Conservation (phyloP, 2,329 filamentous ascomycete genomes). For the Colletotrichum graminicola region DNA sequence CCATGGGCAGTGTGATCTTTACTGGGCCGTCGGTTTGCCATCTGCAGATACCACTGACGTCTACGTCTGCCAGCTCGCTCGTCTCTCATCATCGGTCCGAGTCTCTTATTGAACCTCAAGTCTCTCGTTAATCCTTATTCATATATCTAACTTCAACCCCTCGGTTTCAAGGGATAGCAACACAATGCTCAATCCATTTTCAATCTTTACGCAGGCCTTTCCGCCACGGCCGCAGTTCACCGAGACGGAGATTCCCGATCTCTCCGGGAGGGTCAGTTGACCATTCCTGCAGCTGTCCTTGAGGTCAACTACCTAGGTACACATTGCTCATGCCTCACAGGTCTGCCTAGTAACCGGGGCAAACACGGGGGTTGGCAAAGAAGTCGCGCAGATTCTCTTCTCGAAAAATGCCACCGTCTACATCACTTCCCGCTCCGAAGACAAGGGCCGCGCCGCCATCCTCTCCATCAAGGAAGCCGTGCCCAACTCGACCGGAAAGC, state of each 20-base stretch:
- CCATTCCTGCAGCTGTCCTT: not conserved
- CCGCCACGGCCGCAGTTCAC: conserved; percentile 56
- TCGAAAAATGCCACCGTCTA: conserved; percentile 67
- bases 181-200: conserved; percentile 38
- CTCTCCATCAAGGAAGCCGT: conserved; percentile 53
- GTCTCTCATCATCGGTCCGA: not conserved
- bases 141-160: not conserved
- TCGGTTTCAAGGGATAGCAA: not conserved
- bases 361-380: conserved; percentile 61
- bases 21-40: not conserved
- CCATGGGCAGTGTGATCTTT: conserved; percentile 4
- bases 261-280: conserved; percentile 52
- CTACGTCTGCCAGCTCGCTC: not conserved
- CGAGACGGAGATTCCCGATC: conserved; percentile 56
- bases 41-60: conserved; percentile 21
- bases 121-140: not conserved
- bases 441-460: conserved; percentile 61
- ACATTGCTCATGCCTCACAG: conserved; percentile 42
- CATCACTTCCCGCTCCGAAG: conserved; percentile 61
- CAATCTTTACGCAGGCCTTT: conserved; percentile 45
- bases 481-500: conserved; percentile 53
- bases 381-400: conserved; percentile 67
- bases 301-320: not conserved
- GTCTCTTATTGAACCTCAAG: not conserved
- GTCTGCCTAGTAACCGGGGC: conserved; percentile 65